phyloP scores from a whole-genome alignment of 2,329 filamentous ascomycete species.

The Colletotrichum sp. region DNA sequence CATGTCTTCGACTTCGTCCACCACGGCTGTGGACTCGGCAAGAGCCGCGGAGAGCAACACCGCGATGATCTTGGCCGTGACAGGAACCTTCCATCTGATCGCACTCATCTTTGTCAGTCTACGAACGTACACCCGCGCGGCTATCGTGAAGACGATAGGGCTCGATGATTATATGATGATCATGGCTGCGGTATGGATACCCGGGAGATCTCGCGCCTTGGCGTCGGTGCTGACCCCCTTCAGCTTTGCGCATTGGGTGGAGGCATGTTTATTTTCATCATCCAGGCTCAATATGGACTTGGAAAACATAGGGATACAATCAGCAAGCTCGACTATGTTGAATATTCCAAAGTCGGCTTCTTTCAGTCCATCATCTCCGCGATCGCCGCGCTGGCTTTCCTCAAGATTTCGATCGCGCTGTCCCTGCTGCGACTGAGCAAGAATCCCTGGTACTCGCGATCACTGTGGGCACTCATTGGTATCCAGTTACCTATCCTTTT shows the following conservation, averaged over 20 bases:
- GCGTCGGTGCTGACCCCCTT: background rate
- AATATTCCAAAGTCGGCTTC: constrained; percentile 45
- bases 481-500: background rate
- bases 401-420: constrained; percentile 28
- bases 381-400: constrained; percentile 18
- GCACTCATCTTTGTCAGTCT: constrained; percentile 22
- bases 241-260: constrained; percentile 30
- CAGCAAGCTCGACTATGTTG: constrained; percentile 30
- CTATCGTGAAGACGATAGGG: constrained; percentile 27
- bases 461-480: constrained; percentile 27
- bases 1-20: background rate
- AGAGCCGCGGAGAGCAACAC: constrained; percentile 30
- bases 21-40: constrained; percentile 15
- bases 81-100: constrained; percentile 26
- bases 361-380: constrained; percentile 52
- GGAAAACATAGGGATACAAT: constrained; percentile 48
- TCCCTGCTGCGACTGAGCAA: constrained; percentile 25
- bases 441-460: constrained; percentile 28
- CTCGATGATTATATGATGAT: constrained; percentile 33
- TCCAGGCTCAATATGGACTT: constrained; percentile 48
- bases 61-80: constrained; percentile 25
- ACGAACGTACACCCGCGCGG: constrained; percentile 22
- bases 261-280: constrained; percentile 40
- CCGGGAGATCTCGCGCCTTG: background rate
- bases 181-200: constrained; percentile 26